A percentile compares a stretch with the other conserved stretches of the same genome.
Conservation (phyloP, 441 rosid genomes). For the Hura crepitans region DNA sequence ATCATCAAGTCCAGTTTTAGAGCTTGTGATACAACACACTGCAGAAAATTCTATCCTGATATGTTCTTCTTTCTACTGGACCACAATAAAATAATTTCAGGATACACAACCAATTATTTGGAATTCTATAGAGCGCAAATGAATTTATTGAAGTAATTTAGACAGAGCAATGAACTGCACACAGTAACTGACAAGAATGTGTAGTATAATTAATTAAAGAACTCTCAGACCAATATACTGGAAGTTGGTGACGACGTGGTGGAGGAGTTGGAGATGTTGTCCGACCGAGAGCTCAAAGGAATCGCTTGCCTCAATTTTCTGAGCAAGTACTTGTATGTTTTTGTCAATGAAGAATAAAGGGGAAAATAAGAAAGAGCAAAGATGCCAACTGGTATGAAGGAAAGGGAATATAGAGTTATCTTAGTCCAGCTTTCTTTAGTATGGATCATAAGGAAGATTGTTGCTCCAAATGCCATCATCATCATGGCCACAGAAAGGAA, state of each 20-base stretch:
- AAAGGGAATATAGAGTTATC: constrained; percentile 6
- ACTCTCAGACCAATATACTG: not conserved
- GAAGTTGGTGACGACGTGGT: not conserved
- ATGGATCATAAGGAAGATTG: constrained; percentile 18
- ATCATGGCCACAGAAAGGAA: constrained; percentile 25
- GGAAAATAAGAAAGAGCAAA: constrained; percentile 14
- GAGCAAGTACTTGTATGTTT: constrained; percentile 4
- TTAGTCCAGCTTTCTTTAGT: constrained; percentile 21
- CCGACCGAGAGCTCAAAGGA: not conserved
- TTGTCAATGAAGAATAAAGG: not conserved
- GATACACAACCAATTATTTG: too few species aligned
- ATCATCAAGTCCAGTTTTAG: too few species aligned
- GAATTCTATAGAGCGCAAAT: too few species aligned
- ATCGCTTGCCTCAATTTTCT: not conserved
- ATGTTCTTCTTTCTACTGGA: too few species aligned
- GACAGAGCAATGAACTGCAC: too few species aligned
- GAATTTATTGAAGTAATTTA: too few species aligned
- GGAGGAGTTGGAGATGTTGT: not conserved
- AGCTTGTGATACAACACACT: too few species aligned
- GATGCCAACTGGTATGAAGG: constrained; percentile 21
- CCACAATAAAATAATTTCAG: too few species aligned
- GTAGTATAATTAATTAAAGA: too few species aligned
- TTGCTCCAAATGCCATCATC: constrained; percentile 23
- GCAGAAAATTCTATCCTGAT: too few species aligned
- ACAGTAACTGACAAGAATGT: too few species aligned